A percentile compares a stretch with the other conserved stretches of the same genome.
Conservation (phyloP, 129 eudicot genomes). For the Silybum marianum region DNA sequence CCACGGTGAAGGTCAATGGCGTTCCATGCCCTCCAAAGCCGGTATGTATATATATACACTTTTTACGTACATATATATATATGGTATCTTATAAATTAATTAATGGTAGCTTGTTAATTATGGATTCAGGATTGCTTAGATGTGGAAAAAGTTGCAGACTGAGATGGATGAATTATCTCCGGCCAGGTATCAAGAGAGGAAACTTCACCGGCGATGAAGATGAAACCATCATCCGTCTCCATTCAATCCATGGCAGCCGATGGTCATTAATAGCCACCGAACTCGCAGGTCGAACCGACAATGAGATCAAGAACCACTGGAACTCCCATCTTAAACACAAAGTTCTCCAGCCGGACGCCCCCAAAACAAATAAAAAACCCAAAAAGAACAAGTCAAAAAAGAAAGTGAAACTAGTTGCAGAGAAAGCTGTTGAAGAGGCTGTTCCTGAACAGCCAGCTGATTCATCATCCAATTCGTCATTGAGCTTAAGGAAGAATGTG, state of each 20-base stretch:
- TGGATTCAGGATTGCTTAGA: constrained; percentile 29
- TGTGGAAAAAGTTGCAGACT: constrained; percentile 51
- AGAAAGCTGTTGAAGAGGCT: not conserved
- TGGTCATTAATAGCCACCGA: constrained; percentile 44
- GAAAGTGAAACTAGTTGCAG: not conserved
- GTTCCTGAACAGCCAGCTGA: not conserved
- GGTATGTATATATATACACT: constrained; percentile 14
- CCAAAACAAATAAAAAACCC: not conserved
- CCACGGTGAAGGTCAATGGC: constrained; percentile 49
- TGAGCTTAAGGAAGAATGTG: not conserved
- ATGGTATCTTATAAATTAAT: not conserved
- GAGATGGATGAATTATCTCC: constrained; percentile 49
- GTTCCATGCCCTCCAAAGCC: constrained; percentile 47
- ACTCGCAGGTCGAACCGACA: constrained; percentile 44
- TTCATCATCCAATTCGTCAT: not conserved
- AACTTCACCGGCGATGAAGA: constrained; percentile 40
- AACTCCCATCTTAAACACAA: constrained; percentile 45
- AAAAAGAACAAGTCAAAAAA: not conserved
- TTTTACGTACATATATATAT: not conserved
- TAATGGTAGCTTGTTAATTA: not conserved
- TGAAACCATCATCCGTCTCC: constrained; percentile 36
- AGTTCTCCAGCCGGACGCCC: not conserved
- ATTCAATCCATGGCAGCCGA: constrained; percentile 41
- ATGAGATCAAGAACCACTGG: constrained; percentile 52
- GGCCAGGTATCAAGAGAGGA: constrained; percentile 48